Conservation (phyloP, 805 yeast genomes). For the Wickerhamomyces chaumierensis region DNA sequence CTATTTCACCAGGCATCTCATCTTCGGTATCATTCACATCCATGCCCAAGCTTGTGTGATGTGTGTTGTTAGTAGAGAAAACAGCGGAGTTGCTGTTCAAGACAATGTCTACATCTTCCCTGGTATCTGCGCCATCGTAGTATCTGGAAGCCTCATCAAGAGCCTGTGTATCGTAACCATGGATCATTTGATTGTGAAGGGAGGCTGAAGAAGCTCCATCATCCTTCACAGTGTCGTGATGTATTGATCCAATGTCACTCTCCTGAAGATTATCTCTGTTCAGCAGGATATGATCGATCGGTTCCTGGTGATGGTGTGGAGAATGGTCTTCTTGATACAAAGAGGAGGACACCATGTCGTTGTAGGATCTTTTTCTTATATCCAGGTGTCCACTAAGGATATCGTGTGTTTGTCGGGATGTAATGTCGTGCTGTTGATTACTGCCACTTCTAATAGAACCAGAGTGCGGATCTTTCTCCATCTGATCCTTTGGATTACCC, state of each 20-base stretch:
- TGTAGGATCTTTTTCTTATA: slow-evolving; percentile 12
- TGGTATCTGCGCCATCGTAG: not conserved
- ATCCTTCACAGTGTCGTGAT: not conserved
- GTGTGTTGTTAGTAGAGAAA: not conserved
- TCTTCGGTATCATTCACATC: slow-evolving; percentile 5
- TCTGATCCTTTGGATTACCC: no score
- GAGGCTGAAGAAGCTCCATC: no score
- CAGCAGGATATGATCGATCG: not conserved
- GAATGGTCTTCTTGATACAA: slow-evolving; percentile 3
- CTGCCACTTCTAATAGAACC: no score
- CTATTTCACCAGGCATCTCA: slow-evolving; percentile 46
- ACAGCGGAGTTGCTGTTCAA: not conserved
- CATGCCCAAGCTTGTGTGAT: not conserved
- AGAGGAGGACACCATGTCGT: slow-evolving; percentile 42
- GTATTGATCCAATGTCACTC: slow-evolving; percentile 1
- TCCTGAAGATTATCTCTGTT: slow-evolving; percentile 3
- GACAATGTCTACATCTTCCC: not conserved
- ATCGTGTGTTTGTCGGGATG: slow-evolving; percentile 5
- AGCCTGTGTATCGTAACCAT: no score
- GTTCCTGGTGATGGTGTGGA: not conserved
- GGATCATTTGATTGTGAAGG: no score
- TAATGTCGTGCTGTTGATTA: slow-evolving; percentile 5
- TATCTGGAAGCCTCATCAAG: no score
- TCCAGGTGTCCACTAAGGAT: no score
- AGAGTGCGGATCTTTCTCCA: no score